Percentiles rank a stretch among this genome's conserved stretches.
phyloP scores from a whole-genome alignment of 2,329 filamentous ascomycete species.

The Colletotrichum costaricense region DNA sequence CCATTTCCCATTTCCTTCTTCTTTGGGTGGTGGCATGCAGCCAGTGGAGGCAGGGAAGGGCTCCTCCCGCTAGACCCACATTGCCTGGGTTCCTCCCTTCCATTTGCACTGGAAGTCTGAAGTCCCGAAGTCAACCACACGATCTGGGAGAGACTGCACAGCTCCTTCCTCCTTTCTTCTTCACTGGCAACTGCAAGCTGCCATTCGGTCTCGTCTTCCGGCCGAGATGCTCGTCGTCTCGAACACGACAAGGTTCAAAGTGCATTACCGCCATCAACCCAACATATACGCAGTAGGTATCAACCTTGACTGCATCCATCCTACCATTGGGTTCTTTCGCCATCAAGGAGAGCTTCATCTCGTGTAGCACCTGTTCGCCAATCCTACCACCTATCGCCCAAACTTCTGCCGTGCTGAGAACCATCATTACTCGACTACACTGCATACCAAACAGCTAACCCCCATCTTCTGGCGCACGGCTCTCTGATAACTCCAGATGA shows the following conservation, averaged over 20 bases:
- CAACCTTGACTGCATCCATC: neutral
- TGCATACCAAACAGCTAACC: neutral
- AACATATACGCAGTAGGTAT: neutral
- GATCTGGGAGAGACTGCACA: neutral
- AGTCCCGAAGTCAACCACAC: neutral
- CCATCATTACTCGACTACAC: neutral
- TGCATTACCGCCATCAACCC: neutral
- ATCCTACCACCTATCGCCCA: constrained; percentile 7
- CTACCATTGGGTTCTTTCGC: neutral
- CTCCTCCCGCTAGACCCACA: constrained; percentile 18
- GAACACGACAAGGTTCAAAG: neutral
- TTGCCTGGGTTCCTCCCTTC: constrained; percentile 11
- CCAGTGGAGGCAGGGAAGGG: constrained; percentile 8
- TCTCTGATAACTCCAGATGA: constrained; percentile 18
- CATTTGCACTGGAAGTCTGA: neutral
- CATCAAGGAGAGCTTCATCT: neutral
- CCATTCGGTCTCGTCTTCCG: neutral
- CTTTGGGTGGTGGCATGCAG: constrained; percentile 4
- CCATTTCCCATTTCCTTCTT: neutral
- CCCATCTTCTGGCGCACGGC: neutral
- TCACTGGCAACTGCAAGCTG: neutral
- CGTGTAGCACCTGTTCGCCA: constrained; percentile 5
- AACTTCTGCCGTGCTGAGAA: constrained; percentile 4
- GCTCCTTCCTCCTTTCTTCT: neutral
- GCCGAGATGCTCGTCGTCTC: neutral